A percentile compares a stretch with the other conserved stretches of the same genome.
Evolutionary conservation across 1,139 yeast genomes (phyloP).

Genomic region (Meyerozyma elateridarum): DNA sequence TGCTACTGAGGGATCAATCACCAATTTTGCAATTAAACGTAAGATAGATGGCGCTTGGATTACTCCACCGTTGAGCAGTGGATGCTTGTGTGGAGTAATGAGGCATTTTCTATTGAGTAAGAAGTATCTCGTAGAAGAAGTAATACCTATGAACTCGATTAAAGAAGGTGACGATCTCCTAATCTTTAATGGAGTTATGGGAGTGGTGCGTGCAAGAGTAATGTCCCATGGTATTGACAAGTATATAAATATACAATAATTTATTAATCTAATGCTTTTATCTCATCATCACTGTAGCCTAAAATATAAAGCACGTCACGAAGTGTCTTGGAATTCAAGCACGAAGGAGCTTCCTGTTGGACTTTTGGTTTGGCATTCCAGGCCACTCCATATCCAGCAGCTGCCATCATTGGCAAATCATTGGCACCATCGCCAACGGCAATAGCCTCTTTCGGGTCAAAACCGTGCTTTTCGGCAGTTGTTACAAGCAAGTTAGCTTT

Average conservation of each 20-base stretch:
- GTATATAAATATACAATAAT: no score
- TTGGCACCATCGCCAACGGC: constrained; percentile 99
- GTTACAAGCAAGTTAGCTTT: constrained; percentile 71
- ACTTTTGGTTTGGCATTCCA: constrained; percentile 97
- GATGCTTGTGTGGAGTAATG: constrained; percentile 84
- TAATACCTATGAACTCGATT: constrained; percentile 41
- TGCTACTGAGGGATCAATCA: constrained; percentile 80
- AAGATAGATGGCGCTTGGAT: constrained; percentile 52
- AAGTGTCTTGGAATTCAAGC: constrained; percentile 67
- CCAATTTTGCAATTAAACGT: constrained; percentile 67
- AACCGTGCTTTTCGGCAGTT: constrained; percentile 59
- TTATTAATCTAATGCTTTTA: constrained; percentile 22
- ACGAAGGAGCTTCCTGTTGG: constrained; percentile 74
- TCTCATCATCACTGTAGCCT: constrained; percentile 66
- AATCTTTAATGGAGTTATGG: constrained; percentile 78
- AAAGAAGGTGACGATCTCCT: constrained; percentile 61
- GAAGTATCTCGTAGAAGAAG: constrained; percentile 52
- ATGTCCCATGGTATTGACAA: constrained; percentile 9
- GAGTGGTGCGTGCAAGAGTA: constrained; percentile 65
- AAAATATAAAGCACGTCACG: constrained; percentile 73
- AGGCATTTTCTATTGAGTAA: constrained; percentile 60
- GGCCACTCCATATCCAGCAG: constrained; percentile 92
- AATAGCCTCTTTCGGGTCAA: constrained; percentile 55
- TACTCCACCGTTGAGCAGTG: constrained; percentile 72
- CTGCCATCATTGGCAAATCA: constrained; percentile 88